phyloP scores from a whole-genome alignment of 495 filamentous ascomycete species.

The Penicillium parvum region DNA sequence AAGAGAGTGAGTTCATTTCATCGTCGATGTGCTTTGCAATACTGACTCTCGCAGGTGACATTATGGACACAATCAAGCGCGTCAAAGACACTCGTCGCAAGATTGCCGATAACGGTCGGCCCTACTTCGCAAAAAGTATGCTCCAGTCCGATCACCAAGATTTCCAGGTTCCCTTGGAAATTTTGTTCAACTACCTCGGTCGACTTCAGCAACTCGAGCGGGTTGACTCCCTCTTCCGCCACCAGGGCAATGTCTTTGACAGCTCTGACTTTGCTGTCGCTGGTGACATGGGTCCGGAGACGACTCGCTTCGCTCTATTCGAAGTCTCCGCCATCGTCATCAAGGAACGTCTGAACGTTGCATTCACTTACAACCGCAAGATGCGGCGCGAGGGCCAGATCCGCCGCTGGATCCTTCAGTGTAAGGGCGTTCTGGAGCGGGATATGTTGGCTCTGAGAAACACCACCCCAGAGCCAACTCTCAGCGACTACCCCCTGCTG shows the following conservation, averaged over 20 bases:
- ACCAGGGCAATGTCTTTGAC: constrained; percentile 49
- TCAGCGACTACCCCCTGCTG: constrained; percentile 61
- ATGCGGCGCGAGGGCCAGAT: constrained; percentile 56
- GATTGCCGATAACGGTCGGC: constrained; percentile 36
- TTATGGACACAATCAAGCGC: constrained; percentile 37
- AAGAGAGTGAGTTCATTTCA: constrained; percentile 26
- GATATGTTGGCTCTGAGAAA: constrained; percentile 48
- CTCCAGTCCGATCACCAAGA: constrained; percentile 41
- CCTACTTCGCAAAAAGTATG: constrained; percentile 49
- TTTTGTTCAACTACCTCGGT: constrained; percentile 66
- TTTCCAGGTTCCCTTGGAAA: constrained; percentile 58
- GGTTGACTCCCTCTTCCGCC: constrained; percentile 55
- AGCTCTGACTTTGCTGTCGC: constrained; percentile 38
- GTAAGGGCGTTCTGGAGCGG: constrained; percentile 53
- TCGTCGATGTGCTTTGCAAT: too few species aligned
- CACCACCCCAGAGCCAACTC: constrained; percentile 50
- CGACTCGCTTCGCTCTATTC: constrained; percentile 56
- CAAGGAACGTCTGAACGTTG: constrained; percentile 55
- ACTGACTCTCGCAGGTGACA: constrained; percentile 11
- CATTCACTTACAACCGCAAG: constrained; percentile 57
- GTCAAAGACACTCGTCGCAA: constrained; percentile 45
- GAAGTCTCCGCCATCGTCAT: constrained; percentile 57
- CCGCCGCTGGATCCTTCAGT: constrained; percentile 55
- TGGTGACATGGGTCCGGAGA: constrained; percentile 43
- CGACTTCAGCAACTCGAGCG: constrained; percentile 56